Percentiles rank a stretch among this genome's conserved stretches.
Conservation (phyloP, 148 eudicot genomes). For the Chenopodium quinoa region DNA sequence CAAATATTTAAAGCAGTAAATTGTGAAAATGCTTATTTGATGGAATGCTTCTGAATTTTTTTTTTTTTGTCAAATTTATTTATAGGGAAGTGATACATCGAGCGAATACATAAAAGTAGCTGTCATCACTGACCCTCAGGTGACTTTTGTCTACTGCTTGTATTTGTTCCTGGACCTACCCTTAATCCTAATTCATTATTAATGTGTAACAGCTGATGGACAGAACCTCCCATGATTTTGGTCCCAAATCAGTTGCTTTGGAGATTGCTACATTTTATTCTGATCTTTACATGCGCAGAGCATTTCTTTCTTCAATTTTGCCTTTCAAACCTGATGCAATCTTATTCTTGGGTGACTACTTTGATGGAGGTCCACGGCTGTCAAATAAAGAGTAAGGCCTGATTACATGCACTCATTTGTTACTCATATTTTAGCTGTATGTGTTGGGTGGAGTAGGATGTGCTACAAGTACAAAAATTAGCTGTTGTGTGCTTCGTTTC, state of each 20-base stretch:
- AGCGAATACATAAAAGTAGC: conserved; percentile 69
- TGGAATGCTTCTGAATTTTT: background rate
- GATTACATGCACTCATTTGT: background rate
- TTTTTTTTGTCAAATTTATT: conserved; percentile 31
- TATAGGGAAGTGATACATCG: conserved; percentile 35
- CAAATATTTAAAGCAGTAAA: background rate
- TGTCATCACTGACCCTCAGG: conserved; percentile 93
- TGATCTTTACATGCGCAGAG: conserved; percentile 89
- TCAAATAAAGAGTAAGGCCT: conserved; percentile 77
- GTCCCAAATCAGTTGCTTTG: conserved; percentile 71
- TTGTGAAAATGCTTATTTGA: background rate
- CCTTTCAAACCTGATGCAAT: conserved; percentile 80
- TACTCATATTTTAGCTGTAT: background rate
- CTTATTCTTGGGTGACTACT: conserved; percentile 86
- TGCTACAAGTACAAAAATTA: background rate
- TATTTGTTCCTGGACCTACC: background rate
- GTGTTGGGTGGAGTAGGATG: background rate
- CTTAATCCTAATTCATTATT: conserved; percentile 1
- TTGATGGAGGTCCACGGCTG: conserved; percentile 75
- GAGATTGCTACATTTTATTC: conserved; percentile 82
- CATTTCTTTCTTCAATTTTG: conserved; percentile 60
- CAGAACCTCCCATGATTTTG: conserved; percentile 65
- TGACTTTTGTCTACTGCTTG: conserved; percentile 20
- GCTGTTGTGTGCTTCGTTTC: background rate
- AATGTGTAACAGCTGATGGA: conserved; percentile 70